Evolutionary conservation across 2,329 filamentous ascomycete genomes (phyloP).

Genomic region (Alternaria triticina): DNA sequence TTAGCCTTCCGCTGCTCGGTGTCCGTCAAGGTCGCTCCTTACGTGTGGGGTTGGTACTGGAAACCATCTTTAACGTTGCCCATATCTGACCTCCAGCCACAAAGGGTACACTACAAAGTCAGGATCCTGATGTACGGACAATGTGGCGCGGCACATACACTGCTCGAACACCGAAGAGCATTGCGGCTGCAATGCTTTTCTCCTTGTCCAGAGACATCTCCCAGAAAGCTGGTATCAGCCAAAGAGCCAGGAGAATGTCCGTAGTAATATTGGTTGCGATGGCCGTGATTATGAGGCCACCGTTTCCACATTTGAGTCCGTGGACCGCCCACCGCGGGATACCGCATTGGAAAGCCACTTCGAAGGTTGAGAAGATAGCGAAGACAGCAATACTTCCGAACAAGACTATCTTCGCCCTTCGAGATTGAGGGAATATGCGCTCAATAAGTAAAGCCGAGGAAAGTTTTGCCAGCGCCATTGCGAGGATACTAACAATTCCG

Average conservation of each 20-base stretch:
- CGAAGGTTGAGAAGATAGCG: slow-evolving; percentile 18
- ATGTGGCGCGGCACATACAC: slow-evolving; percentile 8
- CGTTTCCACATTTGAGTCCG: slow-evolving; percentile 16
- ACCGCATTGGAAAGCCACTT: slow-evolving; percentile 25
- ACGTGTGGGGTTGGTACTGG: slow-evolving; percentile 18
- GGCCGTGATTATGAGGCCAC: slow-evolving; percentile 19
- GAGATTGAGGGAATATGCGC: slow-evolving; percentile 24
- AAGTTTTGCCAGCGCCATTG: slow-evolving; percentile 25
- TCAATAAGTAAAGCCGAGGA: slow-evolving; percentile 24
- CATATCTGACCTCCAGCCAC: slow-evolving; percentile 21
- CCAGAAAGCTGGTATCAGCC: slow-evolving; percentile 33
- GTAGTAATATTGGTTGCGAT: slow-evolving; percentile 29
- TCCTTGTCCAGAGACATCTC: slow-evolving; percentile 23
- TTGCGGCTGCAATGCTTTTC: slow-evolving; percentile 8
- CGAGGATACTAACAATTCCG: slow-evolving; percentile 16
- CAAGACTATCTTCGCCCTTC: slow-evolving; percentile 9
- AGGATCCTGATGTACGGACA: neutral
- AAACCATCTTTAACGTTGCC: slow-evolving; percentile 11
- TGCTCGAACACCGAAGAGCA: slow-evolving; percentile 23
- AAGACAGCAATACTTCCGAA: slow-evolving; percentile 20
- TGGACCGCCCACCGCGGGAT: slow-evolving; percentile 14
- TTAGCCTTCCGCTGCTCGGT: slow-evolving; percentile 4
- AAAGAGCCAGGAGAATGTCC: slow-evolving; percentile 30
- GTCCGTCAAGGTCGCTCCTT: slow-evolving; percentile 1
- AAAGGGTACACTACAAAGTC: slow-evolving; percentile 14